Evolutionary conservation across 495 filamentous ascomycete species (phyloP).

Genomic region (Neurospora tetraspora): DNA sequence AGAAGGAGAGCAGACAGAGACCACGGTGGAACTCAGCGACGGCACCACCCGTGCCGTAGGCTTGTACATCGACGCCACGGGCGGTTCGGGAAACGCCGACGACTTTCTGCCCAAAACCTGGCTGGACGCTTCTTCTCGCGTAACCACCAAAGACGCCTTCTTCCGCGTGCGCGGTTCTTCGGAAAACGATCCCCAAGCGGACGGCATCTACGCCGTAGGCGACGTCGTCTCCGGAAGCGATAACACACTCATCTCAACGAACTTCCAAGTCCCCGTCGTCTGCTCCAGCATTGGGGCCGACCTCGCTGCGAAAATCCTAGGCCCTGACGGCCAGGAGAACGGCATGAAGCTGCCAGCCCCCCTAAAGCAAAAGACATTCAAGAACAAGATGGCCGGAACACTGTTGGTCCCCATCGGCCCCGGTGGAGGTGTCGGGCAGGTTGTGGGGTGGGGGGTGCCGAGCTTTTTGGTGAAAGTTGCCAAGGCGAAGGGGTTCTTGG

Average conservation of each 20-base stretch:
- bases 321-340: not conserved
- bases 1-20: not conserved
- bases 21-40: slow-evolving; percentile 12
- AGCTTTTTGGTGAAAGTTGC: slow-evolving; percentile 42
- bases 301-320: not conserved
- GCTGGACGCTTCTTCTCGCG: not conserved
- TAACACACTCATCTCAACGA: not conserved
- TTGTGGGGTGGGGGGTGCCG: slow-evolving; percentile 39
- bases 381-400: slow-evolving; percentile 19
- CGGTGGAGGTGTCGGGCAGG: slow-evolving; percentile 41
- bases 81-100: slow-evolving; percentile 37
- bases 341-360: not conserved
- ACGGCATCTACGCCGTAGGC: not conserved
- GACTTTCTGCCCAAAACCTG: slow-evolving; percentile 35
- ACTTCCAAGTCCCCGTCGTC: not conserved
- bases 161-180: not conserved
- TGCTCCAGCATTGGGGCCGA: not conserved
- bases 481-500: slow-evolving; percentile 47
- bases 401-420: slow-evolving; percentile 43
- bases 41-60: slow-evolving; percentile 25
- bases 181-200: not conserved
- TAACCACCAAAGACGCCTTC: not conserved
- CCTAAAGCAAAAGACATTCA: slow-evolving; percentile 21
- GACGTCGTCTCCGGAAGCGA: slow-evolving; percentile 1
- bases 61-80: slow-evolving; percentile 44